Evolutionary conservation across 495 filamentous ascomycete genomes (phyloP), one percentile per base, ranked within the genome.

Genomic region (Hypoxylon intermedium): DNA sequence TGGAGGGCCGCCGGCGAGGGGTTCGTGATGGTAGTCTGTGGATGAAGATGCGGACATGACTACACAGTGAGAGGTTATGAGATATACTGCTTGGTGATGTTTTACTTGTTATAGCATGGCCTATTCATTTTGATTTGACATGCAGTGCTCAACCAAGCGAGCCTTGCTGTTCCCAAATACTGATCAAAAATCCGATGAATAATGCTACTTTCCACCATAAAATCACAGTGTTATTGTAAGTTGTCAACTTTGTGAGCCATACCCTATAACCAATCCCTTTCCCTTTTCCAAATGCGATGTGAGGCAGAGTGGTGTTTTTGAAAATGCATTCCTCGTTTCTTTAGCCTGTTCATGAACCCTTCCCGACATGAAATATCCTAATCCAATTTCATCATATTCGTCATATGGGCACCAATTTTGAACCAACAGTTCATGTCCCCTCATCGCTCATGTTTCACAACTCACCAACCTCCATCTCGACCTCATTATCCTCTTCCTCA

Each of bases 391-490:
- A 7, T 26, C 24, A 26, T 26, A 26, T 26, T 7, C 24, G 24
- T 26, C 24, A 7, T 26, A 26, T 4, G 7, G 7, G 24, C 2
- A 28, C 6, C 18, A 44, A 1, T 16, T 36, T 6, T 24, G 1
- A 38, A 19, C 48, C 41, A 67, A 68, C 61, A 75, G 41, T 52
- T 71, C 58, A 21, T 43, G 48, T 44, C 57, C 61, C 50, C 73
- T 33, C 20, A 26, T 7, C 4, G 24, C 24, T 13, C 31, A 13
- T 63, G 65, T 71, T 58, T 46, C 42, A 66, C 47, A 68, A 43
- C 42, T 65, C 59, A 9, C 40, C 54, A 31, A 30, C 34, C 37
- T 55, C 59, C 2, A 40, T 30, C 33, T 55, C 59, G 4, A 40
- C 34, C 33, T 51, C 53, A 4, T n/a, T 31, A 9, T 63, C 60